A percentile compares a stretch with the other conserved stretches of the same genome.
Evolutionary conservation across 805 yeast species (phyloP).

Genomic region (Ogataea saltuana): DNA sequence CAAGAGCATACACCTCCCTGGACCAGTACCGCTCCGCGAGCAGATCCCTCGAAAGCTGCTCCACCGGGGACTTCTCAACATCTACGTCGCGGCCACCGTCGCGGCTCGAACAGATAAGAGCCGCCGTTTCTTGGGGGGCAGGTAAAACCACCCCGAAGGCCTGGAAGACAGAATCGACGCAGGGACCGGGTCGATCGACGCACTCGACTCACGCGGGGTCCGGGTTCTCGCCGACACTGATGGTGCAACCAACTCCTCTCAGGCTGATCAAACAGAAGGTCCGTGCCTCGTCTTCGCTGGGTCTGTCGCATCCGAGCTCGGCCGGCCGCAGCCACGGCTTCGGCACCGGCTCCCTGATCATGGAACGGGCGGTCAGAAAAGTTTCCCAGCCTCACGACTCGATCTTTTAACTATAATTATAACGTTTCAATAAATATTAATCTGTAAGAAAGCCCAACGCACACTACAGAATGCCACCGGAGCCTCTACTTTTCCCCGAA

Average conservation of each 20-base stretch:
- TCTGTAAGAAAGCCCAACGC: neutral
- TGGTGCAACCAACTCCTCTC: slow-evolving; percentile 26
- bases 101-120: slow-evolving; percentile 18
- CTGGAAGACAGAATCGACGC: too few relatives aligned
- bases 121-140: too few relatives aligned
- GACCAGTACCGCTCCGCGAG: neutral
- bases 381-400: slow-evolving; percentile 35
- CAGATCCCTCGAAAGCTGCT: neutral
- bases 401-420: neutral
- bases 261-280: slow-evolving; percentile 22
- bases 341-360: neutral
- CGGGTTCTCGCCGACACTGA: slow-evolving; percentile 10
- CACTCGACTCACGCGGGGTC: too few relatives aligned
- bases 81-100: slow-evolving; percentile 16
- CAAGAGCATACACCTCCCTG: neutral
- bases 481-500: slow-evolving; percentile 49
- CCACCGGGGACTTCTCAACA: slow-evolving; percentile 2
- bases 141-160: too few relatives aligned
- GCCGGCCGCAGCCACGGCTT: too few relatives aligned
- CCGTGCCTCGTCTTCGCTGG: slow-evolving; percentile 27
- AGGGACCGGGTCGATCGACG: too few relatives aligned
- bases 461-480: too few relatives aligned
- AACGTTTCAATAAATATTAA: slow-evolving; percentile 2
- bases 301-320: slow-evolving; percentile 5
- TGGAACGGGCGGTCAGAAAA: slow-evolving; percentile 10